These are phyloP conservation scores for Aristolochia fimbriata DNA, from an alignment of 164 flowering plant genomes.

Conservation along the genomic window DNA sequence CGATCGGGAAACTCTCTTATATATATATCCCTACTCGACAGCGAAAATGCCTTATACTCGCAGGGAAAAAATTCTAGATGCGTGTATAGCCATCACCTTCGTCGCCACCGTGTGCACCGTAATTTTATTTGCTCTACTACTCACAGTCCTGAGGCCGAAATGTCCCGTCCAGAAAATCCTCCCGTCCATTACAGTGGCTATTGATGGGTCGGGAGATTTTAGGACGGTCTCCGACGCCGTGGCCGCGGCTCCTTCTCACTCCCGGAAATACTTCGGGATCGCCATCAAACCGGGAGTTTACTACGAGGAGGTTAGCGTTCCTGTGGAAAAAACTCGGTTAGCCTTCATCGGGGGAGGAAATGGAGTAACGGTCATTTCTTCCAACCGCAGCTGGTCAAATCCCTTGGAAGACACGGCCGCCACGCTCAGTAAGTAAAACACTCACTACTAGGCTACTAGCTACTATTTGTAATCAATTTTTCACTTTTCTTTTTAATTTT, in stretches of 20 bases:
- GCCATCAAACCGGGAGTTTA: background rate
- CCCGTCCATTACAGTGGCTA: background rate
- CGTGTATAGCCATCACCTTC: too few relatives aligned
- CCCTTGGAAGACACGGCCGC: background rate
- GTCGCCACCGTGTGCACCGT: too few relatives aligned
- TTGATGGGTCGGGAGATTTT: background rate
- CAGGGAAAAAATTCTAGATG: too few relatives aligned
- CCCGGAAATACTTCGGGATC: background rate
- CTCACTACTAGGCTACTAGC: too few relatives aligned
- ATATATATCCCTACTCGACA: too few relatives aligned
- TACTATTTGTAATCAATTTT: too few relatives aligned
- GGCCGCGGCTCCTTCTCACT: background rate
- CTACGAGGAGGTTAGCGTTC: background rate
- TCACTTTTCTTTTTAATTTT: too few relatives aligned
- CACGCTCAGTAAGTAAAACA: background rate
- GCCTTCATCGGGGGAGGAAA: background rate
- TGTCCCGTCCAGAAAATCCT: too few relatives aligned
- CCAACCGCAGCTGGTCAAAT: background rate
- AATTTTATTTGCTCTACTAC: too few relatives aligned
- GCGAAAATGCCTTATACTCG: too few relatives aligned
- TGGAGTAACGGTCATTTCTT: background rate
- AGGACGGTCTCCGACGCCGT: background rate
- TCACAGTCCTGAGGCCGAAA: too few relatives aligned
- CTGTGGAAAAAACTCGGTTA: background rate
- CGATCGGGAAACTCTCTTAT: too few relatives aligned